Evolutionary conservation across 768 basidiomycete species (phyloP), one percentile per base, ranked within the genome.

Genomic region (Suillus bovinus): DNA sequence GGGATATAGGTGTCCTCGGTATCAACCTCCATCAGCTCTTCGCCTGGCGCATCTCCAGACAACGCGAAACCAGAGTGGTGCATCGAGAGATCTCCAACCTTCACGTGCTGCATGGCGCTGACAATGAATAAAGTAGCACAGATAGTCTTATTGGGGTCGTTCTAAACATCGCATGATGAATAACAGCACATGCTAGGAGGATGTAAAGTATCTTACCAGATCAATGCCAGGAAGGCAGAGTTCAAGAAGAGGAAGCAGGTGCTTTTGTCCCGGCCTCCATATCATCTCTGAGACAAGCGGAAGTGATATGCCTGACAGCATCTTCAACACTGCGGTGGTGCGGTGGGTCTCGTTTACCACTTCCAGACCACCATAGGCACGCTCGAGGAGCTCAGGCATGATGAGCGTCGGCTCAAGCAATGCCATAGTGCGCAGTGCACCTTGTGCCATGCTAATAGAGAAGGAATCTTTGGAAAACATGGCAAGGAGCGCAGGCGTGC

Each of bases 311-410:
- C 86, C 88, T 22, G 90, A 84, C 33, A 98, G 82, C 72, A 91
- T 90, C 58, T 89, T 92, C 50, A 98, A 80, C 11, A 94, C 93
- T 1, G 96, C 92, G 2, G 94, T 94, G 5, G 96, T 97, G 44
- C 96, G 81, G 72, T 97, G 94, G 0, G 96, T 99, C 80, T 98
- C 96, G 66, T 96, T 95, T 20, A 98, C 84, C 13, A 89, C 88
- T 71, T 97, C 94, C n/a, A 99, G 79, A 0, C 94, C 94, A 41
- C 90, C 84, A 65, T 96, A 94, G 1, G 94, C 93, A 34, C 95
- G 86, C 69, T 97, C 96, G 27, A 99, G 81, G 14, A 98, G 79
- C 46, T 94, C 89, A 3, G 95, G 95, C 87, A 99, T 90, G 67
- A 98, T 83, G 38, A 96, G 77, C 20, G 82, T 79, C 0, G 96